These are phyloP conservation scores for Drechslerella coelobrocha DNA, from an alignment of 2,329 filamentous ascomycete genomes.

Conservation along the genomic window DNA sequence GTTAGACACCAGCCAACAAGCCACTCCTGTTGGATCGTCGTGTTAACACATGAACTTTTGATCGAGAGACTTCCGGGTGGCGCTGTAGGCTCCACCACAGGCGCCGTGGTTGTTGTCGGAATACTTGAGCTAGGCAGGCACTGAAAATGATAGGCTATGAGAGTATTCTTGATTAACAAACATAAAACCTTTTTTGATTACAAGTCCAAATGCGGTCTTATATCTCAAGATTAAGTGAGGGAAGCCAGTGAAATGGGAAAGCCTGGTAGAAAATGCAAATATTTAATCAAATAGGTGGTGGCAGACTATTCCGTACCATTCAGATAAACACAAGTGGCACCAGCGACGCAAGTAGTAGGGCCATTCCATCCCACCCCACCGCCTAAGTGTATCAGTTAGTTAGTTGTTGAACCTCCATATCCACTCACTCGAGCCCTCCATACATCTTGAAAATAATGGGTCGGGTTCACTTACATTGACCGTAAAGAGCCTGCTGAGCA, in stretches of 20 bases:
- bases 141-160: conserved; percentile 6
- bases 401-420: not conserved
- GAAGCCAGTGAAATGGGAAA: no score
- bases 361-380: conserved; percentile 14
- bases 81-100: conserved; percentile 11
- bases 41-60: conserved; percentile 21
- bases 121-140: conserved; percentile 1
- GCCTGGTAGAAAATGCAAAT: no score
- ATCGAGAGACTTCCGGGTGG: conserved; percentile 23
- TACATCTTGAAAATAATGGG: not conserved
- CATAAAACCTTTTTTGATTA: not conserved
- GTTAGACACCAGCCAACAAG: conserved; percentile 23
- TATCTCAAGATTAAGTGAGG: no score
- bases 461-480: conserved; percentile 14
- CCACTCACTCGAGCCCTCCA: no score
- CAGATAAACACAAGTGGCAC: conserved; percentile 10
- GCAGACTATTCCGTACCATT: not conserved
- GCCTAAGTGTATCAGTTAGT: not conserved
- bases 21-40: conserved; percentile 19
- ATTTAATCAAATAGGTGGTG: not conserved
- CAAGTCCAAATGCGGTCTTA: no score
- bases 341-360: conserved; percentile 7
- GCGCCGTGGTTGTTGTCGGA: not conserved
- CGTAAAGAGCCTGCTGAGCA: conserved; percentile 2
- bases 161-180: not conserved